Base-by-base conservation (phyloP, 345 rosid genomes). In the Trapa incisa region DNA sequence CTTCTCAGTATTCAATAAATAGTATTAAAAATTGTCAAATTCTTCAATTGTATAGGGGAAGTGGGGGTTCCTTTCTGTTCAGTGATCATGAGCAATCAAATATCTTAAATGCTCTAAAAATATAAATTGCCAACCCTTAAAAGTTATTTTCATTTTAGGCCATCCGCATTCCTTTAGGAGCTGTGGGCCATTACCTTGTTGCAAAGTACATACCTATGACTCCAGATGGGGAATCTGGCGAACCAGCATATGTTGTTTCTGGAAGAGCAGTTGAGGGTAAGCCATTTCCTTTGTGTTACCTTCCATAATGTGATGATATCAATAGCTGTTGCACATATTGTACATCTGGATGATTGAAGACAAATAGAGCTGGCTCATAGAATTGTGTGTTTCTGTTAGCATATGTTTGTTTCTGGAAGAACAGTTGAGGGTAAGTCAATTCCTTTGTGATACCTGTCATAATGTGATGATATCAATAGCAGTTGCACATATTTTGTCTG, bases 141-240 rank as follows among this genome's bases (percentile, higher is more conserved):
- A 41, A 39, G 42, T 3, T 39, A 6, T 6, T 39, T 39, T 42
- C 5, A 22, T 39, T 16, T 42, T 76, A 93, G 98, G 89, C 97
- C 75, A 84, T 93, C 70, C 97, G 98, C 22, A 82, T 93, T 77
- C 97, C 98, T 61, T 70, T 93, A 72, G 97, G 97, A 76, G 98
- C 97, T 39, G 97, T 93, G 78, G 97, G 88, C 48, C 80, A 74
- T 78, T 84, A 83, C 70, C 73, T 93, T 67, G 92, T 82, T 78
- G 97, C 83, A 43, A 93, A 88, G 76, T 93, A 87, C 77, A 82
- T 91, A 74, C 98, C 98, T 67, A 90, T 90, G 96, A 81, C 88
- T 68, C 75, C 83, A 45, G 85, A 84, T 75, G 94, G 96, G 69
- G 94, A 85, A 81, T 81, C 88, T 72, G 98, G 98, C 65, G 94